Evolutionary conservation across 768 basidiomycete genomes (phyloP).

Genomic region (Boletus reticulatus): DNA sequence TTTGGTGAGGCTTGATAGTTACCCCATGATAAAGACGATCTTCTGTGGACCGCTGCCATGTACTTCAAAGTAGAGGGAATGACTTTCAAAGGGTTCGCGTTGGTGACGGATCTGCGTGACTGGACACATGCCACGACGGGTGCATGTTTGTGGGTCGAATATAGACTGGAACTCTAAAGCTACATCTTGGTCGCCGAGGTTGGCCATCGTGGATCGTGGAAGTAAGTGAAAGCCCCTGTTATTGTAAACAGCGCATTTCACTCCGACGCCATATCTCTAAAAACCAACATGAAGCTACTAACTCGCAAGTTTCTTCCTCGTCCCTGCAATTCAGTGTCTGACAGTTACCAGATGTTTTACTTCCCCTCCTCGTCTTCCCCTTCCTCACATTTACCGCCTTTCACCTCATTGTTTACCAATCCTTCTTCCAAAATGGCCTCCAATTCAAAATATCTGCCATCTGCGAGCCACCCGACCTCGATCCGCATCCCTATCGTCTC

Average conservation of each 20-base stretch:
- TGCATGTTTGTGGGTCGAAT: constrained; percentile 60
- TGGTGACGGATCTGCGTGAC: constrained; percentile 53
- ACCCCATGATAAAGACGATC: constrained; percentile 79
- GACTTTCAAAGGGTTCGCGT: constrained; percentile 53
- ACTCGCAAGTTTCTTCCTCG: background rate
- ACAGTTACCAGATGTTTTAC: constrained; percentile 8
- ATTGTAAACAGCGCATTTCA: too few species aligned
- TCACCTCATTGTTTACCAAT: constrained; percentile 12
- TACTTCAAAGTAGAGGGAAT: constrained; percentile 77
- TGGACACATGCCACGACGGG: constrained; percentile 74
- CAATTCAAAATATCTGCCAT: constrained; percentile 23
- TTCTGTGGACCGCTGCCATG: constrained; percentile 69
- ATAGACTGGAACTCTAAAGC: constrained; percentile 36
- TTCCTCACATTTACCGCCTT: constrained; percentile 9
- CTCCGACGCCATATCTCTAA: too few species aligned
- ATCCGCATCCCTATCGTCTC: constrained; percentile 33
- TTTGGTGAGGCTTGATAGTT: background rate
- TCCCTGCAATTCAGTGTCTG: background rate
- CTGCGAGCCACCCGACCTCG: constrained; percentile 28
- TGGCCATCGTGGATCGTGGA: background rate
- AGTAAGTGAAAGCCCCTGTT: background rate
- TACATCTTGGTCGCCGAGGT: constrained; percentile 10
- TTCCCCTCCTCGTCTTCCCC: constrained; percentile 21
- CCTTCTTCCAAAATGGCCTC: constrained; percentile 13
- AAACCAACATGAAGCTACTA: background rate